phyloP scores from a whole-genome alignment of 495 filamentous ascomycete species.

The Chaetomium cochliodes region DNA sequence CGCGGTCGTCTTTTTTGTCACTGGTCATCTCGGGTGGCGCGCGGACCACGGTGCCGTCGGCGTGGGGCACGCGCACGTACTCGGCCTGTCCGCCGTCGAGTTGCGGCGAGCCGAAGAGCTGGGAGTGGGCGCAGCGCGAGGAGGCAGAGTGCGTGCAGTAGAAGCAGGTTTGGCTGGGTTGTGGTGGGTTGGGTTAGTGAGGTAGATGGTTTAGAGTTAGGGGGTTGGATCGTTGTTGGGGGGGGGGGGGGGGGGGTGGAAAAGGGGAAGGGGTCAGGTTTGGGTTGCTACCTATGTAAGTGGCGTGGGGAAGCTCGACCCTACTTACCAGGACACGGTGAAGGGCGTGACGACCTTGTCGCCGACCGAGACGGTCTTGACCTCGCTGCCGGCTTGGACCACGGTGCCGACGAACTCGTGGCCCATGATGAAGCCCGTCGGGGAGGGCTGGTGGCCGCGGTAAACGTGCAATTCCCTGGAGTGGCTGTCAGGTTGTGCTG shows the following conservation, averaged over 20 bases:
- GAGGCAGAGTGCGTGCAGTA: slow-evolving; percentile 83
- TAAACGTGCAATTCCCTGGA: slow-evolving; percentile 80
- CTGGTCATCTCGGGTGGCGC: slow-evolving; percentile 64
- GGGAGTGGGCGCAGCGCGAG: slow-evolving; percentile 73
- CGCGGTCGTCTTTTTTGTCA: slow-evolving; percentile 55
- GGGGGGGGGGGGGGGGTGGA: neutral
- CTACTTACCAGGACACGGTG: slow-evolving; percentile 82
- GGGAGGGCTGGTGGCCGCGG: slow-evolving; percentile 69
- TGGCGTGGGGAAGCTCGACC: slow-evolving; percentile 18
- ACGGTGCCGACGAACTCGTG: slow-evolving; percentile 84
- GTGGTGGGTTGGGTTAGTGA: neutral
- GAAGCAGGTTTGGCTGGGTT: slow-evolving; percentile 66
- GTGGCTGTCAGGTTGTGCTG: slow-evolving; percentile 1
- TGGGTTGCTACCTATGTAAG: too few relatives aligned
- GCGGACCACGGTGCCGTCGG: slow-evolving; percentile 77
- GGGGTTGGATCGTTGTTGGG: neutral
- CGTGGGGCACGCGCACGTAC: slow-evolving; percentile 82
- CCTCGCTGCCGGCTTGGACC: slow-evolving; percentile 61
- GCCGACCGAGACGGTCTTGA: slow-evolving; percentile 69
- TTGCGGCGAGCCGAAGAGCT: slow-evolving; percentile 69
- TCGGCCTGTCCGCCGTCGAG: slow-evolving; percentile 90
- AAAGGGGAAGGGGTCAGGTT: neutral
- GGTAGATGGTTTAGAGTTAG: too few relatives aligned
- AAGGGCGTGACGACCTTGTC: slow-evolving; percentile 82
- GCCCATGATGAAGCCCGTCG: slow-evolving; percentile 56